Percentiles rank a stretch among this genome's conserved stretches.
Conservation (phyloP, 2,329 filamentous ascomycete species). For the Alternaria hordeiaustralica region DNA sequence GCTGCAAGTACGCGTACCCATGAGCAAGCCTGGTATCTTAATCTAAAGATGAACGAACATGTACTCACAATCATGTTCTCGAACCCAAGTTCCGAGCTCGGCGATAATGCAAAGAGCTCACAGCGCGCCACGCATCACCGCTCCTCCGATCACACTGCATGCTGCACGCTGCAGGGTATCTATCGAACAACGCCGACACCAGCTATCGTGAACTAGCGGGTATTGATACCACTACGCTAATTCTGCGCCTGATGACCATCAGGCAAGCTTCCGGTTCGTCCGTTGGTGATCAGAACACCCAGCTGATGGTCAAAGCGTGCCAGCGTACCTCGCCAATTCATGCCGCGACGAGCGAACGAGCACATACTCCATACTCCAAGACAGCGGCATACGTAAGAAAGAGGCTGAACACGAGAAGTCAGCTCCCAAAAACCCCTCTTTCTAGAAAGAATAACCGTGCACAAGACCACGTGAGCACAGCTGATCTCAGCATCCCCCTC, state of each 20-base stretch:
- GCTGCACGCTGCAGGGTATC: background rate
- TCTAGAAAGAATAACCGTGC: background rate
- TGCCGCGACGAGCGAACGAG: background rate
- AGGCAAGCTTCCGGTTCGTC: background rate
- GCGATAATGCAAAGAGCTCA: background rate
- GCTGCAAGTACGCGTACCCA: background rate
- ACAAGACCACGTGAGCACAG: background rate
- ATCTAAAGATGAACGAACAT: background rate
- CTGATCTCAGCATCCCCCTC: background rate
- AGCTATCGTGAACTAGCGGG: background rate
- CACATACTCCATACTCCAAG: background rate
- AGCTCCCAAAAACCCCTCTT: background rate
- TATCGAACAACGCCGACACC: background rate
- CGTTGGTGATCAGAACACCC: background rate
- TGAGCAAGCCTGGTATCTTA: accelerated
- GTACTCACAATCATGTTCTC: background rate
- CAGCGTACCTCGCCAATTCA: background rate
- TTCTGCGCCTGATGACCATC: background rate
- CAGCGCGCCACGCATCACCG: background rate
- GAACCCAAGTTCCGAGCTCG: background rate
- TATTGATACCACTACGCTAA: background rate
- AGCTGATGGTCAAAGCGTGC: background rate
- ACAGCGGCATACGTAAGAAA: background rate
- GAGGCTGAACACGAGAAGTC: background rate
- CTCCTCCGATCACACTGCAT: background rate